Evolutionary conservation across 2,329 filamentous ascomycete genomes (phyloP), one percentile per base, ranked within the genome.

Genomic region (Setomelanomma holmii): DNA sequence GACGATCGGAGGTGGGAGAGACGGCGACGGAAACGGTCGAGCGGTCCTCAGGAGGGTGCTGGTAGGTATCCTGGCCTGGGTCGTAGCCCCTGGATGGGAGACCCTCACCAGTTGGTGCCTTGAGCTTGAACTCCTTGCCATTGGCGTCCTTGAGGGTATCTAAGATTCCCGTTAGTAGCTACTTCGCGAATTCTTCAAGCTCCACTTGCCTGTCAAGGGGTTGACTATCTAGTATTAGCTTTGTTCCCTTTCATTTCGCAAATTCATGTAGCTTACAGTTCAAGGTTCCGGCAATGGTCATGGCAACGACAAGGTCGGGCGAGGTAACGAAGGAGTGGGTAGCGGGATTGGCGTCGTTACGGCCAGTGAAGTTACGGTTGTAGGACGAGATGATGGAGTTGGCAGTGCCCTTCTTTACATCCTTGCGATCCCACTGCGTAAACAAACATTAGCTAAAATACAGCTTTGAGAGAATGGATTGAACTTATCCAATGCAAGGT

Each of bases 361-460:
- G 91, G 64, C 93, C 93, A 56, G 93, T 98, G 83, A 99, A 98
- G 87, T 99, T 98, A 80, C 95, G 92, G 89, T 99, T 99, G 88
- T 97, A 99, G 22, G 95, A 98, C 40, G 93, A 97, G 75, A 99
- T 83, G 76, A 99, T 99, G 5, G 92, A 96, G 87, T 99, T 99
- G 71, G 92, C 82, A 68, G 90, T 88, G 64, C 93, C 93, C 86
- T 98, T 97, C 85, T 93, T 89, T 50, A 97, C 91, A 67, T 98
- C 93, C 63, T 82, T 83, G 66, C 95, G 89, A 73, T 97, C 92
- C 95, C 95, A 98, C 79, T 98, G 93, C 59, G 78, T 24, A 17
- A 16, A 40, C 11, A 46, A 49, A 38, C n/a, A 45, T 30, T 30
- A 30, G 27, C 27, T 10, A 30, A n/a, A n/a, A n/a, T n/a, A n/a